phyloP scores from a whole-genome alignment of 1,284 basidiomycete species.

The Omphalotus olearius region DNA sequence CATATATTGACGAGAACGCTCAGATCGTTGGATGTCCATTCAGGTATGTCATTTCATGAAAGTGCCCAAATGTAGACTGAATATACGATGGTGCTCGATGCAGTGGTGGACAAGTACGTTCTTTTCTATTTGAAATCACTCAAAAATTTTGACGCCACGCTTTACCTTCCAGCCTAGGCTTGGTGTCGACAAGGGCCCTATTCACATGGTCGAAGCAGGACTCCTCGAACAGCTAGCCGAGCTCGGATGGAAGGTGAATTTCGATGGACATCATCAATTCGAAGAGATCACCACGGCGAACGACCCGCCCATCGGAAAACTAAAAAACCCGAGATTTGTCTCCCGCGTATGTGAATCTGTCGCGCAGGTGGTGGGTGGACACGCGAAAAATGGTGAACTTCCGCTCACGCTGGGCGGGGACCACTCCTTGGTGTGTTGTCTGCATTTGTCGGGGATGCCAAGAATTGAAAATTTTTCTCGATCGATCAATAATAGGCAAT shows the following conservation, averaged over 20 bases:
- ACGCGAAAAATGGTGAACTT: constrained; percentile 76
- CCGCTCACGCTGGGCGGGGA: constrained; percentile 96
- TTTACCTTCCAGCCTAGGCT: constrained; percentile 47
- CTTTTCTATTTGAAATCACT: constrained; percentile 8
- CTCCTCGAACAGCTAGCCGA: constrained; percentile 71
- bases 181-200: constrained; percentile 91
- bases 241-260: constrained; percentile 88
- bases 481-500: constrained; percentile 73
- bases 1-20: not conserved
- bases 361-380: constrained; percentile 69
- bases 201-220: constrained; percentile 82
- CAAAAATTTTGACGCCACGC: not conserved
- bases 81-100: constrained; percentile 2
- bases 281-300: constrained; percentile 64
- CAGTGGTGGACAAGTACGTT: constrained; percentile 54
- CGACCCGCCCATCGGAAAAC: constrained; percentile 82
- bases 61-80: not conserved
- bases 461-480: constrained; percentile 10
- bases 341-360: constrained; percentile 82
- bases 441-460: not conserved
- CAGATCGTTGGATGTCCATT: constrained; percentile 76
- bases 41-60: constrained; percentile 41
- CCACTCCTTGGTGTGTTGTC: constrained; percentile 75
- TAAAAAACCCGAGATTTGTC: constrained; percentile 88
- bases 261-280: constrained; percentile 88